A percentile compares a stretch with the other conserved stretches of the same genome.
phyloP scores from a whole-genome alignment of 306 rosid species.

The Dryas alaskensis region DNA sequence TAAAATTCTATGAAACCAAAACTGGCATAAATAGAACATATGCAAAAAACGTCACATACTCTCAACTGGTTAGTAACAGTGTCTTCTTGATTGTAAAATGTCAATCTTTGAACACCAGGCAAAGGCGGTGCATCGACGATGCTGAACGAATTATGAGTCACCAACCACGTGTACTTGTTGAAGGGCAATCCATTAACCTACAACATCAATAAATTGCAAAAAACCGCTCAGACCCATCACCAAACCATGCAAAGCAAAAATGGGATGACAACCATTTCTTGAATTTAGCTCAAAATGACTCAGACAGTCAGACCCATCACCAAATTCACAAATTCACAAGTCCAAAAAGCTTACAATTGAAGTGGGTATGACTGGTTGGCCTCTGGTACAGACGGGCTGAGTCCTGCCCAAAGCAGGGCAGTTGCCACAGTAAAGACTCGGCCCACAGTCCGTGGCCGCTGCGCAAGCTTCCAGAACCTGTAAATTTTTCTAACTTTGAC shows the following conservation, averaged over 20 bases:
- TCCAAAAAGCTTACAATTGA: constrained; percentile 48
- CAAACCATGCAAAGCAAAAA: neutral
- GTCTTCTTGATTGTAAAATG: constrained; percentile 91
- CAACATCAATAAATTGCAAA: constrained; percentile 15
- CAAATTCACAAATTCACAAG: neutral
- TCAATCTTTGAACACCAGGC: constrained; percentile 73
- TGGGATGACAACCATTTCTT: neutral
- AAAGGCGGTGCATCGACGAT: constrained; percentile 75
- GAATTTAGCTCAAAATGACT: constrained; percentile 5
- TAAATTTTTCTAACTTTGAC: constrained; percentile 23
- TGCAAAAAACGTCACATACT: constrained; percentile 33
- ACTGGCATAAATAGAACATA: neutral
- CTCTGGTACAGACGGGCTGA: constrained; percentile 74
- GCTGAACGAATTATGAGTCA: constrained; percentile 92
- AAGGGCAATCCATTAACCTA: constrained; percentile 78
- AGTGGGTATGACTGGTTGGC: constrained; percentile 60
- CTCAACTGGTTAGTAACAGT: constrained; percentile 78
- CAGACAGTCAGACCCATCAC: neutral
- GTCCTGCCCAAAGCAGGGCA: constrained; percentile 70
- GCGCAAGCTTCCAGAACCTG: constrained; percentile 82
- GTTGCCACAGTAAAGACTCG: constrained; percentile 83
- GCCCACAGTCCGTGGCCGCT: constrained; percentile 60
- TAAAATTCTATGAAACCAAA: neutral
- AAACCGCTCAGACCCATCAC: neutral
- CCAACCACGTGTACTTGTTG: constrained; percentile 87